phyloP scores from a whole-genome alignment of 2,329 filamentous ascomycete species.

The Fusarium sp. region DNA sequence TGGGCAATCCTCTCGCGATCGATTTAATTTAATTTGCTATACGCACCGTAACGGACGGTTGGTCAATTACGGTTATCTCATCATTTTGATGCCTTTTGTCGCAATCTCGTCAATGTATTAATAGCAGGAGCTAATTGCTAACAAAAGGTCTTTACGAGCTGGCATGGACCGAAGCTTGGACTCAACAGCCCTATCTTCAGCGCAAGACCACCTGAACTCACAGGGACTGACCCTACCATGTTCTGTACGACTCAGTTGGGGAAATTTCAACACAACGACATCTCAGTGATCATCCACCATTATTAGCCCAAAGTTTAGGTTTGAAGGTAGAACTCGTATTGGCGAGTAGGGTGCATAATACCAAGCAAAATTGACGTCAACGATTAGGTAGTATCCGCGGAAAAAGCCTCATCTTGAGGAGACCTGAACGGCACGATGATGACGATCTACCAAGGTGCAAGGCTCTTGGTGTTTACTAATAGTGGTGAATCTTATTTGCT shows the following conservation, averaged over 20 bases:
- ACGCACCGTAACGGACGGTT: background rate
- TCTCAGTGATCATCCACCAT: background rate
- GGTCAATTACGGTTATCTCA: conserved; percentile 5
- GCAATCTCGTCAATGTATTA: conserved; percentile 7
- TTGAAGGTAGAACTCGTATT: conserved; percentile 21
- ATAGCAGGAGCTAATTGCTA: conserved; percentile 7
- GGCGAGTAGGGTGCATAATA: conserved; percentile 19
- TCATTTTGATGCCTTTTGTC: background rate
- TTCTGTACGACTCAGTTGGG: too few relatives aligned
- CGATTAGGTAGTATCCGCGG: background rate
- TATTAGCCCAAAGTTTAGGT: background rate
- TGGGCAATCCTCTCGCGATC: too few relatives aligned
- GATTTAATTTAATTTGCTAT: background rate
- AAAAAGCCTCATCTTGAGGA: conserved; percentile 21
- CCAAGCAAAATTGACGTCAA: conserved; percentile 25
- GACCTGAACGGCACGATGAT: background rate
- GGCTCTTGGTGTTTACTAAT: background rate
- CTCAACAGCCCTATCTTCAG: conserved; percentile 6
- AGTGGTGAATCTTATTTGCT: background rate
- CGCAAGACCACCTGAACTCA: background rate
- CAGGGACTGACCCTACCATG: too few relatives aligned
- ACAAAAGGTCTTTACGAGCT: background rate
- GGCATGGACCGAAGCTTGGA: conserved; percentile 6
- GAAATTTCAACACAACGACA: background rate
- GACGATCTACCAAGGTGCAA: background rate